Evolutionary conservation across 768 basidiomycete species (phyloP), one percentile per base, ranked within the genome.

Genomic region (Rubroboletus satanas): DNA sequence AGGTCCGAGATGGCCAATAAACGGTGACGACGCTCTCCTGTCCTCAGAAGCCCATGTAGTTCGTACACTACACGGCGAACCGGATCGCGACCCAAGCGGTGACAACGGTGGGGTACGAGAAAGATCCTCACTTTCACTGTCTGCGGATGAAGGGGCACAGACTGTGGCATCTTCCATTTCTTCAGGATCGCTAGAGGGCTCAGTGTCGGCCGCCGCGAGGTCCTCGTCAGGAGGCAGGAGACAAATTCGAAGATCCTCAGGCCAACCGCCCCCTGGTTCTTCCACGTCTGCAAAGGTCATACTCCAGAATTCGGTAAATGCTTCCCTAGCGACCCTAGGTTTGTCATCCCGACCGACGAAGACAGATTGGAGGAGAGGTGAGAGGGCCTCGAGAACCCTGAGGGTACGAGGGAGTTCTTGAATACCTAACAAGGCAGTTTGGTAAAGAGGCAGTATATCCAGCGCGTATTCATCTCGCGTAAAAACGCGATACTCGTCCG

Each of bases 271-370:
- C 14, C 64, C 56, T 0, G 85, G 84, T 23, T 73, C 68, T 4
- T 72, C 57, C 23, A 74, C 35, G 2, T 66, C 49, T 11, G 73
- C 73, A 56, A 77, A 88, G 3, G 75, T 74, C 2, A 72, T 60
- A 15, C 74, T 66, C 89, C 89, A 90, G 64, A 85, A 86, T 31
- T 81, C 80, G 7, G 65, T 65, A 62, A 91, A 89, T 3, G 83
- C 75, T 7, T 82, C 79, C 12, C 68, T 66, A 4, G 78, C 73
- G 3, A 73, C 64, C 0, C 59, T 61, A 4, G 79, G 77, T 51
- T 80, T 83, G 47, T 79, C 77, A 7, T 64, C 51, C 5, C 82
- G 77, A 15, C 82, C 79, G 31, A 62, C 58, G 59, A 92, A 86
- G 26, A 80, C 79, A 3, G 86, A 80, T 56, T 77, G 79, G 8